Evolutionary conservation across 805 yeast genomes (phyloP).

Genomic region (Metschnikowia vanudenii): DNA sequence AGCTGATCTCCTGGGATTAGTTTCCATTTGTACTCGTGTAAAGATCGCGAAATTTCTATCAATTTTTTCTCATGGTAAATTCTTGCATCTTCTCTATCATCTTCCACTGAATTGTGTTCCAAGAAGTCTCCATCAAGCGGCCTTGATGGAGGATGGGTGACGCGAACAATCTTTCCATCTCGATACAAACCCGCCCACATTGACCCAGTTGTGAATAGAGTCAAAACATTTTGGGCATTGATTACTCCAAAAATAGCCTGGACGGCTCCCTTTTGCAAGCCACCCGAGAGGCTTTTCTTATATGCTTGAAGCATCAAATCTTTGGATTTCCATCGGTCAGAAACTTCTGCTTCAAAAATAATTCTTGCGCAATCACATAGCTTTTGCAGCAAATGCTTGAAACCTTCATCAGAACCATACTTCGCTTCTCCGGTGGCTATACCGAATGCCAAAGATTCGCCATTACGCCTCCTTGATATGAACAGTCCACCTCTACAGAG

Average conservation of each 20-base stretch:
- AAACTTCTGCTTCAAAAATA: not conserved
- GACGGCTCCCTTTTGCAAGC: not conserved
- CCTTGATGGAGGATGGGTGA: not conserved
- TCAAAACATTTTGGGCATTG: not conserved
- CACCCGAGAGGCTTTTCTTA: not conserved
- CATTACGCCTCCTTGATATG: not conserved
- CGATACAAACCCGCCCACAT: not conserved
- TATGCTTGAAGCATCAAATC: not conserved
- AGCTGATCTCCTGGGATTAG: not conserved
- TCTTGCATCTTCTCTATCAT: not conserved
- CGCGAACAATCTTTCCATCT: not conserved
- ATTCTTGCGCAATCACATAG: not conserved
- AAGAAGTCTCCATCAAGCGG: not conserved
- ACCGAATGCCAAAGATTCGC: not conserved
- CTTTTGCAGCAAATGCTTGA: not conserved
- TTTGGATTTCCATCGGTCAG: not conserved
- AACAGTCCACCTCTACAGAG: not conserved
- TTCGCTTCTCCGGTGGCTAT: not conserved
- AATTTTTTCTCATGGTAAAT: not conserved
- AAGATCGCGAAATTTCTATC: not conserved
- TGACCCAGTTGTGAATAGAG: not conserved
- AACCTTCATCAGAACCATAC: not conserved
- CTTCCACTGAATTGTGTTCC: not conserved
- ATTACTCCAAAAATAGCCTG: not conserved
- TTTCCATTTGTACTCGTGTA: not conserved